Conservation (phyloP, 208 protist species). For the Trypanosoma theileri region DNA sequence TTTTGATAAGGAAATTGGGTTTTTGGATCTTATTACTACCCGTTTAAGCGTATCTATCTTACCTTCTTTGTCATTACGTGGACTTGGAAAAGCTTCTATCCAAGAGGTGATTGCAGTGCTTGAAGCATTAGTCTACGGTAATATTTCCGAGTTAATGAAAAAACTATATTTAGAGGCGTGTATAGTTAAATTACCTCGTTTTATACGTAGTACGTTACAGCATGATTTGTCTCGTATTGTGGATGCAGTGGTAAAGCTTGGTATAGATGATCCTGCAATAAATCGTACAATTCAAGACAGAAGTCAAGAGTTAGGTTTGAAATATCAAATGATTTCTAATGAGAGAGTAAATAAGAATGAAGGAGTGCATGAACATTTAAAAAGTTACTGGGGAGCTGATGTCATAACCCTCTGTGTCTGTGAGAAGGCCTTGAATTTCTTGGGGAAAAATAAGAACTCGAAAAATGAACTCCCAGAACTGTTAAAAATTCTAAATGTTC, state of each 20-base stretch:
- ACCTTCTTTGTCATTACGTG: constrained; percentile 2
- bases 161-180: constrained; percentile 25
- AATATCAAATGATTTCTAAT: neutral
- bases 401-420: constrained; percentile 13
- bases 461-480: constrained; percentile 4
- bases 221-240: constrained; percentile 22
- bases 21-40: constrained; percentile 26
- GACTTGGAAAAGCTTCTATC: constrained; percentile 20
- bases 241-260: constrained; percentile 10
- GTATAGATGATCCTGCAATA: constrained; percentile 17
- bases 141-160: constrained; percentile 10
- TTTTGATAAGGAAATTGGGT: constrained; percentile 10
- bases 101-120: constrained; percentile 20
- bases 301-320: constrained; percentile 22
- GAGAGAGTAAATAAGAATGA: neutral
- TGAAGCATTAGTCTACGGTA: constrained; percentile 25
- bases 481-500: constrained; percentile 8
- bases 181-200: constrained; percentile 17
- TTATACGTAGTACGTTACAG: constrained; percentile 10
- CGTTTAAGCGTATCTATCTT: constrained; percentile 14
- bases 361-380: neutral
- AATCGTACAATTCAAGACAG: constrained; percentile 10
- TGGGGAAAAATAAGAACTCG: neutral
- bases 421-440: constrained; percentile 17
- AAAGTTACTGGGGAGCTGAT: constrained; percentile 12